phyloP scores from a whole-genome alignment of 2,329 filamentous ascomycete genomes.

The Calonectria crousiana region DNA sequence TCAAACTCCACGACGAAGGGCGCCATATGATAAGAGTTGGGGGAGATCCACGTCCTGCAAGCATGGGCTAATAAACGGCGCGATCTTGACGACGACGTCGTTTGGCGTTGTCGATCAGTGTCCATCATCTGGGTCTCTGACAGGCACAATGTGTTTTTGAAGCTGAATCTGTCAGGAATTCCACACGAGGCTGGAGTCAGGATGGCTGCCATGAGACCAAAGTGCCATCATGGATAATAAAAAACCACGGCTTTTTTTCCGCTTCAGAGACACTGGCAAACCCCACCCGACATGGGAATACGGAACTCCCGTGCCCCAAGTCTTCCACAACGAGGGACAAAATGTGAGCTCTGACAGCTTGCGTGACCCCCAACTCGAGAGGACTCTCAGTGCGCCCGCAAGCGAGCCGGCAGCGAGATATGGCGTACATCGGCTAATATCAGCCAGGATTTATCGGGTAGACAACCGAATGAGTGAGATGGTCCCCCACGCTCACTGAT shows the following conservation, averaged over 20 bases:
- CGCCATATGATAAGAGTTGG: slow-evolving; percentile 19
- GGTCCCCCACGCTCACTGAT: slow-evolving; percentile 38
- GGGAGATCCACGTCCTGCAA: slow-evolving; percentile 15
- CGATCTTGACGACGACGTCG: slow-evolving; percentile 25
- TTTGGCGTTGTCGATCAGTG: background rate
- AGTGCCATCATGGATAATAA: slow-evolving; percentile 14
- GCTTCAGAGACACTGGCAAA: slow-evolving; percentile 14
- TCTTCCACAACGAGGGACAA: slow-evolving; percentile 12
- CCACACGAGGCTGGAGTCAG: background rate
- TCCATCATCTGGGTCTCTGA: background rate
- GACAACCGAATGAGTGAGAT: slow-evolving; percentile 30
- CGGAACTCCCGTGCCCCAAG: background rate
- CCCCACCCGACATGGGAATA: slow-evolving; percentile 9
- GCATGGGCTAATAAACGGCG: slow-evolving; percentile 28
- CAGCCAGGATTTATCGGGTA: slow-evolving; percentile 35
- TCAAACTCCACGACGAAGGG: slow-evolving; percentile 8
- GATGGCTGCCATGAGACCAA: slow-evolving; percentile 3
- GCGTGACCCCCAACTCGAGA: slow-evolving; percentile 27
- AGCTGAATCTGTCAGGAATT: background rate
- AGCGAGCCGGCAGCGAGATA: slow-evolving; percentile 34
- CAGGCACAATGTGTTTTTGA: background rate
- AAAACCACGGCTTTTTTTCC: slow-evolving; percentile 7
- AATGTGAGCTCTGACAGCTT: slow-evolving; percentile 9
- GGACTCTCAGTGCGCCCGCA: slow-evolving; percentile 38
- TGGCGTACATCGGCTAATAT: slow-evolving; percentile 27